Percentiles rank a stretch among this genome's conserved stretches.
These are phyloP conservation scores for Coprinopsis marcescibilis DNA, from an alignment of 768 basidiomycete genomes.

Conservation along the genomic window DNA sequence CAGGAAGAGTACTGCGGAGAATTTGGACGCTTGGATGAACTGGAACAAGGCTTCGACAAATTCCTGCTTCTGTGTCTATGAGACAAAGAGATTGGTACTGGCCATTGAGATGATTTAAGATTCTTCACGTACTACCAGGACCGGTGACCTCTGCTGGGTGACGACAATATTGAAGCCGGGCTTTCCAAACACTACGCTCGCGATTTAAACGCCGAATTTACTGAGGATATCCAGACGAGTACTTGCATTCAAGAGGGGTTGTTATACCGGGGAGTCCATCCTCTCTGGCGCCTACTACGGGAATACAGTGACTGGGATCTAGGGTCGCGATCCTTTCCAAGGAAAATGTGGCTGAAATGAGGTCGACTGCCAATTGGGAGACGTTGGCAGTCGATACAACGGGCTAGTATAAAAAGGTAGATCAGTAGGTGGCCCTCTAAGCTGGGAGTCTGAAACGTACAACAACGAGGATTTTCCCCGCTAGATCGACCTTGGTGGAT, in stretches of 20 bases:
- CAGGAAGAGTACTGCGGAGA: conserved; percentile 54
- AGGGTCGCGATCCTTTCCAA: conserved; percentile 58
- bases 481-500: conserved; percentile 17
- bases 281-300: conserved; percentile 71
- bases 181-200: conserved; percentile 56
- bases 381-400: conserved; percentile 79
- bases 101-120: background rate
- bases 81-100: conserved; percentile 6
- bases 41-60: conserved; percentile 53
- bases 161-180: conserved; percentile 45
- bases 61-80: conserved; percentile 59
- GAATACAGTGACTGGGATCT: conserved; percentile 57
- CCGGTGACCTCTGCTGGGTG: conserved; percentile 76
- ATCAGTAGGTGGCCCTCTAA: conserved; percentile 4
- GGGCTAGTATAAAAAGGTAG: conserved; percentile 36
- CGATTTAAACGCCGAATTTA: conserved; percentile 10
- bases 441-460: conserved; percentile 29
- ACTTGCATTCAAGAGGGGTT: conserved; percentile 71
- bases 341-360: conserved; percentile 62
- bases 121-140: conserved; percentile 51
- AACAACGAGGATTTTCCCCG: conserved; percentile 39
- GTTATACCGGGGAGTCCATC: conserved; percentile 55
- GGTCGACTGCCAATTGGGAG: conserved; percentile 70
- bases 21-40: conserved; percentile 47
- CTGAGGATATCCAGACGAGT: background rate